phyloP scores from a whole-genome alignment of 2,329 filamentous ascomycete genomes.

The Venturia oleaginea region DNA sequence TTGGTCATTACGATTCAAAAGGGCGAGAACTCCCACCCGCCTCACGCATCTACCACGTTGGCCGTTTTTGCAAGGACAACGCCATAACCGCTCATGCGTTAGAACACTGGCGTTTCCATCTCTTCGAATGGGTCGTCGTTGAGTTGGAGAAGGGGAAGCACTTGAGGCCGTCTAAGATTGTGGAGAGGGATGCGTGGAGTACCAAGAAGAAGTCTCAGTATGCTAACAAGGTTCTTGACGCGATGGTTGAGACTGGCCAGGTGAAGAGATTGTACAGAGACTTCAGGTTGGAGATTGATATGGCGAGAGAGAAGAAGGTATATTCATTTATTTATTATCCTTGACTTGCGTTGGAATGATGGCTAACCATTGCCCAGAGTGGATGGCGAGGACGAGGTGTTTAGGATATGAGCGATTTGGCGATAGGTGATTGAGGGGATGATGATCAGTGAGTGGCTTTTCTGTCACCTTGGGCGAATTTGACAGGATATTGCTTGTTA shows the following conservation, averaged over 20 bases:
- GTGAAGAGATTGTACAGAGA: constrained; percentile 54
- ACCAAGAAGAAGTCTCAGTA: constrained; percentile 49
- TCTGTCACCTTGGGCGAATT: background rate
- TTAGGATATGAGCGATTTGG: background rate
- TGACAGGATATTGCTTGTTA: background rate
- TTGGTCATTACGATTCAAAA: constrained; percentile 39
- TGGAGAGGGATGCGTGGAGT: constrained; percentile 53
- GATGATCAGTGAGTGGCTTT: background rate
- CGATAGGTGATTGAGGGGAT: background rate
- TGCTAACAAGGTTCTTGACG: constrained; percentile 54
- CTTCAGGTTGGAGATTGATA: constrained; percentile 55
- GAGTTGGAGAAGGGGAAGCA: constrained; percentile 52
- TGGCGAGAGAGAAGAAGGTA: constrained; percentile 43
- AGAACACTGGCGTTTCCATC: constrained; percentile 65
- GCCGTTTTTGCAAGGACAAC: constrained; percentile 50
- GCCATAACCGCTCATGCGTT: constrained; percentile 63
- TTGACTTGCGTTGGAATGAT: background rate
- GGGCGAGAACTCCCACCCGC: constrained; percentile 38
- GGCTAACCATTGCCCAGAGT: background rate
- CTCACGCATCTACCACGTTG: constrained; percentile 42
- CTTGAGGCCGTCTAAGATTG: constrained; percentile 47
- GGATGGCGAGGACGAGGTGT: background rate
- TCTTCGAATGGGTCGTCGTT: constrained; percentile 62
- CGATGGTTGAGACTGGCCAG: constrained; percentile 51
- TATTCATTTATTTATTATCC: background rate